Conservation (phyloP, 768 basidiomycete genomes). For the Serendipita sp. region DNA sequence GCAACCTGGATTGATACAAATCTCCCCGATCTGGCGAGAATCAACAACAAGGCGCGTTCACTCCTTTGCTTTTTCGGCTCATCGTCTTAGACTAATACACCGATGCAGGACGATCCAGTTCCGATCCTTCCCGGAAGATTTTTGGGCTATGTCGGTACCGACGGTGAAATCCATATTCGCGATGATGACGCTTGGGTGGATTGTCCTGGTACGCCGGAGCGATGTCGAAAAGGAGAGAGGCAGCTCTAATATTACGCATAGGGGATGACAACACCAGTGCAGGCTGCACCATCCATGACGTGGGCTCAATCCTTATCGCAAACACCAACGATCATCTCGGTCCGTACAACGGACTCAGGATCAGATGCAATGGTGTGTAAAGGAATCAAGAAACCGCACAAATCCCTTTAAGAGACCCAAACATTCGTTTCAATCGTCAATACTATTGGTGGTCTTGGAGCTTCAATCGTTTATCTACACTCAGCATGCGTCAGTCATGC, state of each 20-base stretch:
- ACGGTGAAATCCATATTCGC: slow-evolving; percentile 21
- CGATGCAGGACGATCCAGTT: slow-evolving; percentile 14
- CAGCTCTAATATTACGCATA: slow-evolving; percentile 13
- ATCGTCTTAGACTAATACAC: background rate
- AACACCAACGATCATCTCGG: slow-evolving; percentile 34
- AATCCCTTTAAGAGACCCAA: no score
- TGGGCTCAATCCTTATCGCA: slow-evolving; percentile 33
- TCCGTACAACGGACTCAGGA: slow-evolving; percentile 18
- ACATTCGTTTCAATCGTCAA: no score
- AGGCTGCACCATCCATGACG: slow-evolving; percentile 38
- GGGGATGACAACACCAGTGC: slow-evolving; percentile 45
- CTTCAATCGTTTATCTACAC: no score
- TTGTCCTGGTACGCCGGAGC: slow-evolving; percentile 31
- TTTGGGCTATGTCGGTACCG: slow-evolving; percentile 21
- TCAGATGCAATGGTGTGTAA: background rate
- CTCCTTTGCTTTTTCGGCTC: background rate
- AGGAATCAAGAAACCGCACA: no score
- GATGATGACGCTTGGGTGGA: slow-evolving; percentile 32
- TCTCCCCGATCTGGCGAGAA: background rate
- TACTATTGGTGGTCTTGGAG: no score
- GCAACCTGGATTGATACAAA: background rate
- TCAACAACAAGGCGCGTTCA: background rate
- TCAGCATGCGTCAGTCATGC: no score
- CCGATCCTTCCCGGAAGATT: slow-evolving; percentile 17
- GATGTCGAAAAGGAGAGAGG: background rate